Evolutionary conservation across 345 rosid species (phyloP).

Genomic region (Psidium guajava): DNA sequence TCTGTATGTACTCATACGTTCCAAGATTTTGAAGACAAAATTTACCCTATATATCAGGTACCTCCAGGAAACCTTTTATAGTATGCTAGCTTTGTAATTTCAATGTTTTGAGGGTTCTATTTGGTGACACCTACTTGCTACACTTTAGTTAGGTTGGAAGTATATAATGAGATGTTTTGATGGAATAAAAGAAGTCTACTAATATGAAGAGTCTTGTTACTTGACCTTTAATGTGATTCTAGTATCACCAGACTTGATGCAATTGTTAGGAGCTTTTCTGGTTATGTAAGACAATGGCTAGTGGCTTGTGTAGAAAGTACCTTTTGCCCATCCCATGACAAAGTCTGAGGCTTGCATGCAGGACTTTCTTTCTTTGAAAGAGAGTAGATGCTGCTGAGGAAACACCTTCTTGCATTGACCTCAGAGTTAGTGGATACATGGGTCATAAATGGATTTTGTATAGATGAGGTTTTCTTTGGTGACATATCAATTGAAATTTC

Average conservation of each 20-base stretch:
- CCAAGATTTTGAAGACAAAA: background rate
- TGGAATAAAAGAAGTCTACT: background rate
- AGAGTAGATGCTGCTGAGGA: background rate
- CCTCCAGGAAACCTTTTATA: background rate
- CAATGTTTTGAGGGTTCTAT: background rate
- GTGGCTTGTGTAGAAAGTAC: background rate
- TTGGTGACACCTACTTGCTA: background rate
- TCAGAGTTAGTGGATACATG: background rate
- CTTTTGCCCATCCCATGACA: background rate
- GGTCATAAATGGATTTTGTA: background rate
- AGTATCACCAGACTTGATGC: background rate
- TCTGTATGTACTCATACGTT: background rate
- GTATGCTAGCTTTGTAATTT: background rate
- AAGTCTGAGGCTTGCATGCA: background rate
- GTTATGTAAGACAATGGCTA: background rate
- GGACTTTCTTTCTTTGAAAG: background rate
- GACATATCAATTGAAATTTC: background rate
- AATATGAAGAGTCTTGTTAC: background rate
- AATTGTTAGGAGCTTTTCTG: background rate
- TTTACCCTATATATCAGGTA: background rate
- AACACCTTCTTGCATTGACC: background rate
- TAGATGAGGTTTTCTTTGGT: background rate
- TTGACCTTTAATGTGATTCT: background rate
- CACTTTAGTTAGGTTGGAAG: background rate
- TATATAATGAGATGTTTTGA: background rate